Percentiles rank a stretch among this genome's conserved stretches.
phyloP scores from a whole-genome alignment of 768 basidiomycete genomes.

The Lactarius quietus region DNA sequence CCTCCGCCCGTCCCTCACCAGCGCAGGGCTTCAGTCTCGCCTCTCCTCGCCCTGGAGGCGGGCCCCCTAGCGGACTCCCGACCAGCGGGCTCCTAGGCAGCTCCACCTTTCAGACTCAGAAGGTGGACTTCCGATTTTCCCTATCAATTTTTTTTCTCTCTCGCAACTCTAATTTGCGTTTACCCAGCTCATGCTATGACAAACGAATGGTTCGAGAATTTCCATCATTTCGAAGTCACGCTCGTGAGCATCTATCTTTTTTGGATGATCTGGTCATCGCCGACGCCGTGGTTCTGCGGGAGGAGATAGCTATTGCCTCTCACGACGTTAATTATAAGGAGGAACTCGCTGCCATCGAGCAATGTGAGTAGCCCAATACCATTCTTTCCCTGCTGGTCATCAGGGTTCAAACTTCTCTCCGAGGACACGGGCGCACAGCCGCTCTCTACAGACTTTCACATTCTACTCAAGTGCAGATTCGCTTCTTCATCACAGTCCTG shows the following conservation, averaged over 20 bases:
- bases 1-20: constrained; percentile 42
- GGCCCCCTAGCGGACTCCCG: constrained; percentile 58
- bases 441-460: constrained; percentile 99
- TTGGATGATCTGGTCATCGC: not conserved
- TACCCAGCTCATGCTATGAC: constrained; percentile 86
- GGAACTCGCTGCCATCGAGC: constrained; percentile 97
- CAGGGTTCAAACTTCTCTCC: constrained; percentile 98
- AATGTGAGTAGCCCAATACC: constrained; percentile 75
- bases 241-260: constrained; percentile 49
- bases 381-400: not conserved
- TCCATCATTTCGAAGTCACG: constrained; percentile 93
- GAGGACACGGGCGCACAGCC: constrained; percentile 99
- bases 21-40: constrained; percentile 57
- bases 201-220: constrained; percentile 98
- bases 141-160: too few species aligned
- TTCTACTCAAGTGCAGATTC: constrained; percentile 97
- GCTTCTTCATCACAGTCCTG: constrained; percentile 98
- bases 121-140: constrained; percentile 45
- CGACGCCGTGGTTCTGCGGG: constrained; percentile 39
- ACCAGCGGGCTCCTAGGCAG: constrained; percentile 82
- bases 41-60: constrained; percentile 70
- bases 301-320: constrained; percentile 99
- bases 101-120: constrained; percentile 86
- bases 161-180: not conserved
- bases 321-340: constrained; percentile 99